Conservation (phyloP, 768 basidiomycete species). For the Calocybe gangraenosa region DNA sequence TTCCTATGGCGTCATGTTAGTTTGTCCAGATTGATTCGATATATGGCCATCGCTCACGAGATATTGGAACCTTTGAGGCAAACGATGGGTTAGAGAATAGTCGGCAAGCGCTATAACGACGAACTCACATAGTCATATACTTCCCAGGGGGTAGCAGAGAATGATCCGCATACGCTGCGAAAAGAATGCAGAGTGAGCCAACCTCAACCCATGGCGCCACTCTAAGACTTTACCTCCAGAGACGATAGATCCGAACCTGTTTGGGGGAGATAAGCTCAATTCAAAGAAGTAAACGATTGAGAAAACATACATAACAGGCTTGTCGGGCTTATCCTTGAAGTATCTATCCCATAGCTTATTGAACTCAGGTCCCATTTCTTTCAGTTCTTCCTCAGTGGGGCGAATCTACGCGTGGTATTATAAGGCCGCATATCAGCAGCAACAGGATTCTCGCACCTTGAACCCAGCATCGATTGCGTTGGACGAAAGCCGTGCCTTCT, state of each 20-base stretch:
- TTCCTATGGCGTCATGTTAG: slow-evolving; percentile 31
- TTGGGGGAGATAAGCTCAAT: neutral
- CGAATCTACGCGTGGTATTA: slow-evolving; percentile 45
- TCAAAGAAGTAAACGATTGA: neutral
- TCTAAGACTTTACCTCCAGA: slow-evolving; percentile 37
- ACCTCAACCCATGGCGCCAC: no score
- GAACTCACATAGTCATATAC: slow-evolving; percentile 57
- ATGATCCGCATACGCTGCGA: slow-evolving; percentile 64
- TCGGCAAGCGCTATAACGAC: neutral
- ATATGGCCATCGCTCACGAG: slow-evolving; percentile 29
- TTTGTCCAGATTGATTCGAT: neutral
- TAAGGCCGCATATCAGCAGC: neutral
- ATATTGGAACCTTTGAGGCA: slow-evolving; percentile 55
- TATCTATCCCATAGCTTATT: slow-evolving; percentile 63
- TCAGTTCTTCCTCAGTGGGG: slow-evolving; percentile 63
- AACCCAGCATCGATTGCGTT: slow-evolving; percentile 75
- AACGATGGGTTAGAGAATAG: neutral
- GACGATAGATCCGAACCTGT: slow-evolving; percentile 62
- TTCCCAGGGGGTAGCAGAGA: slow-evolving; percentile 66
- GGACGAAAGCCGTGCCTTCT: slow-evolving; percentile 64
- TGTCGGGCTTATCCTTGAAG: slow-evolving; percentile 79
- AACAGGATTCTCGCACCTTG: slow-evolving; percentile 36
- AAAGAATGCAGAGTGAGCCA: neutral
- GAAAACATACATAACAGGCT: slow-evolving; percentile 59
- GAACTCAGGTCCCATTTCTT: slow-evolving; percentile 78